These are phyloP conservation scores for Juglanconis sp. DNA, from an alignment of 2,329 filamentous ascomycete genomes.

Conservation along the genomic window DNA sequence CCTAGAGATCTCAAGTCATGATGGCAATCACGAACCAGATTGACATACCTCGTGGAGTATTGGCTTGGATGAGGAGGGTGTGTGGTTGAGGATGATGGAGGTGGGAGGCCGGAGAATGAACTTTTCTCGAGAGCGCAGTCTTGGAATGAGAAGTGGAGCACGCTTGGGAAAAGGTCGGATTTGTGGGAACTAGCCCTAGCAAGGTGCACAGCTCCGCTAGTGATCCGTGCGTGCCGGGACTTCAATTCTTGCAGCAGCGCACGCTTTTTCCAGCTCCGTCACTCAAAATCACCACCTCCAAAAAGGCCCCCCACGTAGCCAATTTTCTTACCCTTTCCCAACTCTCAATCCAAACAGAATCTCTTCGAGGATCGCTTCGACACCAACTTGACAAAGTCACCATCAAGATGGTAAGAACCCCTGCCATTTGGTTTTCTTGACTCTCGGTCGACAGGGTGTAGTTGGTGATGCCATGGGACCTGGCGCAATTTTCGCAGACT, in stretches of 20 bases:
- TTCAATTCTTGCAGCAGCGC: constrained; percentile 6
- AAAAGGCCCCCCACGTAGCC: constrained; percentile 17
- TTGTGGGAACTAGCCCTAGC: constrained; percentile 17
- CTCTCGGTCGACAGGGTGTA: background rate
- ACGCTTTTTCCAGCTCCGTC: constrained; percentile 17
- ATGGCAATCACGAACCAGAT: constrained; percentile 4
- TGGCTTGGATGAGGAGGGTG: constrained; percentile 19
- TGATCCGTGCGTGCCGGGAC: constrained; percentile 1
- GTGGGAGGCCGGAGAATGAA: background rate
- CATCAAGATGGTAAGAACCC: constrained; percentile 58
- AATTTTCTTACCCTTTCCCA: constrained; percentile 19
- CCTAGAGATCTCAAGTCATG: constrained; percentile 27
- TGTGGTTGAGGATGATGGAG: constrained; percentile 11
- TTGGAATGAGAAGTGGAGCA: constrained; percentile 22
- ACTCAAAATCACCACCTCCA: constrained; percentile 21
- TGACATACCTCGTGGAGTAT: constrained; percentile 29
- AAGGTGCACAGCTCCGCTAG: background rate
- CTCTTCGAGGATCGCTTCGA: constrained; percentile 69
- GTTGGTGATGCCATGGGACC: background rate
- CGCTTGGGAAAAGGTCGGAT: constrained; percentile 1
- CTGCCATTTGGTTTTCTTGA: background rate
- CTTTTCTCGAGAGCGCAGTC: constrained; percentile 22
- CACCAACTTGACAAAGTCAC: constrained; percentile 46
- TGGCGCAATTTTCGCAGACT: constrained; percentile 1
- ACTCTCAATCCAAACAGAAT: constrained; percentile 25